Conservation (phyloP, 2,329 filamentous ascomycete species). For the Pyrenophora graminea region DNA sequence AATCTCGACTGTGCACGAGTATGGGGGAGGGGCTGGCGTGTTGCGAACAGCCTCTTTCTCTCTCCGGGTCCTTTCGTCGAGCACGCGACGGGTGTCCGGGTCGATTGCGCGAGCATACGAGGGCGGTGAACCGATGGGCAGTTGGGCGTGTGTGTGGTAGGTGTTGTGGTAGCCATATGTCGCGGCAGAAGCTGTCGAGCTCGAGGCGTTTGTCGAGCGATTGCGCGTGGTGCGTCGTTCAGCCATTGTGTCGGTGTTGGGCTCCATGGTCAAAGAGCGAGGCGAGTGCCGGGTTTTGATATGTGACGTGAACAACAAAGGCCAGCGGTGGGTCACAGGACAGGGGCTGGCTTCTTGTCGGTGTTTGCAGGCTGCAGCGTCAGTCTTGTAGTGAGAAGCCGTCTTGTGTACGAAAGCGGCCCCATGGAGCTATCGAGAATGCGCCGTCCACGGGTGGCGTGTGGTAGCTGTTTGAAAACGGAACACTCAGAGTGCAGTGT, state of each 20-base stretch:
- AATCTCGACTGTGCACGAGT: conserved; percentile 44
- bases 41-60: conserved; percentile 23
- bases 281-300: no score
- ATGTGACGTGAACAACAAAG: not conserved
- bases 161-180: conserved; percentile 50
- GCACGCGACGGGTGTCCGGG: conserved; percentile 21
- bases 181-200: conserved; percentile 21
- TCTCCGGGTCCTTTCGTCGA: conserved; percentile 27
- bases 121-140: conserved; percentile 35
- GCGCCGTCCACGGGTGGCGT: conserved; percentile 17
- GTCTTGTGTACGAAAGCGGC: conserved; percentile 10
- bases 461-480: conserved; percentile 19
- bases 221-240: conserved; percentile 15
- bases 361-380: conserved; percentile 7
- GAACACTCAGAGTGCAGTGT: conserved; percentile 9
- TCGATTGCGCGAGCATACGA: conserved; percentile 38
- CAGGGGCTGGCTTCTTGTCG: no score
- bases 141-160: conserved; percentile 46
- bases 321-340: not conserved
- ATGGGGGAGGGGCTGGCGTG: conserved; percentile 37
- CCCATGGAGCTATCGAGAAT: conserved; percentile 13
- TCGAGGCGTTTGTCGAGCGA: conserved; percentile 24
- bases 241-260: conserved; percentile 9
- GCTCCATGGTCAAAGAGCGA: conserved; percentile 8
- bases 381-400: conserved; percentile 10